Evolutionary conservation across 352 stramenopile species (phyloP), one percentile per base, ranked within the genome.

Genomic region (Phytophthora lateralis): DNA sequence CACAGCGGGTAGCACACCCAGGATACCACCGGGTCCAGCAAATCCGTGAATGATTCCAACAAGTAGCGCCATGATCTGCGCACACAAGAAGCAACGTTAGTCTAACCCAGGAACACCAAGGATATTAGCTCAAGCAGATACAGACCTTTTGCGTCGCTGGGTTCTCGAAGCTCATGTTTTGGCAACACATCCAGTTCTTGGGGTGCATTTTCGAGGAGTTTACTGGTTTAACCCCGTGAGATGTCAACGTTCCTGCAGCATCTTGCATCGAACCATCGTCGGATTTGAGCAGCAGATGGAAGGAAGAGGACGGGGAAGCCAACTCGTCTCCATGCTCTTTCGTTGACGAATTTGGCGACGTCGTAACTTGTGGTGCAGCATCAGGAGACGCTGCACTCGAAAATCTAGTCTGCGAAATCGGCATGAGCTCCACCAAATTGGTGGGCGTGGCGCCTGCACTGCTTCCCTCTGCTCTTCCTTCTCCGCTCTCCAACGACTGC

Each of bases 21-120:
- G 96, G 96, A 72, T 9, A 81, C 85, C 30, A 15, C 30, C 30
- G 30, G 30, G 30, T 37, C 30, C 30, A 37, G 93, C 89, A 6
- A 98, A 62, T 12, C 93, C 93, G 60, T 98, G 91, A 26, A 97
- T 64, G 38, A 97, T 78, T 26, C 92, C 92, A 14, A 94, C 81
- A 17, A 83, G 53, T 9, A 97, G 42, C 24, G 92, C 88, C 29
- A 94, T 82, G 58, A 86, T 72, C 78, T 85, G 34, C 39, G 50
- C 17, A 37, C 34, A 21, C 18, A 44, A 55, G 6, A 18, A 42
- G 18, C 17, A 50, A 4, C 27, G 41, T 53, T 50, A 66, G 47
- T 2, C 39, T 20, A 11, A 10, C 12, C n/a, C 27, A n/a, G 3
- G 20, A n/a, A 26, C 3, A 12, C 17, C 12, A 24, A 55, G 32